Conservation (phyloP, 257 asterid genomes). For the Gentiana dahurica region DNA sequence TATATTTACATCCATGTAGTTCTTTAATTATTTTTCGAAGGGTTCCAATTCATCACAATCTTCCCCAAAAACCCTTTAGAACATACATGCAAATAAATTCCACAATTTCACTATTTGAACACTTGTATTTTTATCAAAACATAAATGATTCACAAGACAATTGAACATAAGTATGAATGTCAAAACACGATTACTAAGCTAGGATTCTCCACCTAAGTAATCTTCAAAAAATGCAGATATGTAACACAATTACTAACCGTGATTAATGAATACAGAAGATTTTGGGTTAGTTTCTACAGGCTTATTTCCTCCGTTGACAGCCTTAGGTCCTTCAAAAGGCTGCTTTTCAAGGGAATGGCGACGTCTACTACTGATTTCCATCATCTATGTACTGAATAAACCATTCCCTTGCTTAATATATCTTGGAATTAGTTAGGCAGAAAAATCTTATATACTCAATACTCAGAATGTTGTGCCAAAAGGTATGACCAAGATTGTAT, state of each 20-base stretch:
- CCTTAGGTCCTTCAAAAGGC: constrained; percentile 32
- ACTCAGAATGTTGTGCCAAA: constrained; percentile 7
- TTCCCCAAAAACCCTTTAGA: neutral
- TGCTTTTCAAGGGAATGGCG: constrained; percentile 34
- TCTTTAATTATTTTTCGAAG: neutral
- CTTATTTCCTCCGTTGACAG: constrained; percentile 27
- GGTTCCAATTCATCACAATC: too few relatives aligned
- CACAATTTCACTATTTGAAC: neutral
- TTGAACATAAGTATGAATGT: neutral
- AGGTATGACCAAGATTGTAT: constrained; percentile 1
- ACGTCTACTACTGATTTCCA: constrained; percentile 40
- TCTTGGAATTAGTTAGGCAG: neutral
- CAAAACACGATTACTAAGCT: too few relatives aligned
- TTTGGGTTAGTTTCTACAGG: constrained; percentile 33
- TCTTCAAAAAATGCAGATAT: too few relatives aligned
- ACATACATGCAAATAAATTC: neutral
- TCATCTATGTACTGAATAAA: constrained; percentile 24
- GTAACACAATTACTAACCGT: constrained; percentile 31
- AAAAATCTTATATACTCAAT: constrained; percentile 13
- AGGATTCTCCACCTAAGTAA: too few relatives aligned
- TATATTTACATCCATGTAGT: neutral
- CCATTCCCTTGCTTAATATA: constrained; percentile 35
- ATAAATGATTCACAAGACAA: neutral
- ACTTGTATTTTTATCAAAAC: neutral
- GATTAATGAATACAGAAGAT: constrained; percentile 41